A percentile compares a stretch with the other conserved stretches of the same genome.
phyloP scores from a whole-genome alignment of 495 filamentous ascomycete species.

The Penicillium antarcticum region DNA sequence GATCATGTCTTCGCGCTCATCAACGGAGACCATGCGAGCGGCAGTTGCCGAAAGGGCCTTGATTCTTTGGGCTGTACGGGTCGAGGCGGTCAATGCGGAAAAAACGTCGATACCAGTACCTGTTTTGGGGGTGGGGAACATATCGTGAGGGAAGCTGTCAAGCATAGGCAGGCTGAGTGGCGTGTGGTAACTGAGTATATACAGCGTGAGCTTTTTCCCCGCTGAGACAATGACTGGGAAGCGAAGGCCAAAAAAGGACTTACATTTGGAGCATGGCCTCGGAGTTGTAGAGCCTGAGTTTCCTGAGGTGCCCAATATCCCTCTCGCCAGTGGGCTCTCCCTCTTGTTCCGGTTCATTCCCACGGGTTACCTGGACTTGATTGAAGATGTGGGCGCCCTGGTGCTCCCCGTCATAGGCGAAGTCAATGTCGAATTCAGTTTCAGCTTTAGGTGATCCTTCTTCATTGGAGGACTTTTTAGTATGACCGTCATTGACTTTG shows the following conservation, averaged over 20 bases:
- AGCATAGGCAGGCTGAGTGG: conserved; percentile 69
- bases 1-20: conserved; percentile 76
- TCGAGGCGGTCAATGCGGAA: conserved; percentile 69
- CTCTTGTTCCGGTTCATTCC: conserved; percentile 38
- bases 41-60: conserved; percentile 62
- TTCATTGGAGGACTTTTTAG: conserved; percentile 14
- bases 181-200: conserved; percentile 49
- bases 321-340: conserved; percentile 19
- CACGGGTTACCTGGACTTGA: conserved; percentile 48
- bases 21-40: conserved; percentile 56
- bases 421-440: conserved; percentile 55
- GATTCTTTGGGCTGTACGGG: conserved; percentile 65
- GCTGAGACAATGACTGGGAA: conserved; percentile 3
- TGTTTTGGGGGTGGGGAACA: conserved; percentile 46
- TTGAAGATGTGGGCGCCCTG: conserved; percentile 59
- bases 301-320: conserved; percentile 32
- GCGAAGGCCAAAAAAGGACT: conserved; percentile 22
- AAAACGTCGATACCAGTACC: conserved; percentile 52
- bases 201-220: background rate
- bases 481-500: conserved; percentile 11
- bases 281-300: conserved; percentile 33
- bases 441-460: conserved; percentile 18
- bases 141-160: conserved; percentile 73
- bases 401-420: conserved; percentile 45
- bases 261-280: conserved; percentile 60